Conservation (phyloP, 768 basidiomycete genomes). For the Tricholomella constricta region DNA sequence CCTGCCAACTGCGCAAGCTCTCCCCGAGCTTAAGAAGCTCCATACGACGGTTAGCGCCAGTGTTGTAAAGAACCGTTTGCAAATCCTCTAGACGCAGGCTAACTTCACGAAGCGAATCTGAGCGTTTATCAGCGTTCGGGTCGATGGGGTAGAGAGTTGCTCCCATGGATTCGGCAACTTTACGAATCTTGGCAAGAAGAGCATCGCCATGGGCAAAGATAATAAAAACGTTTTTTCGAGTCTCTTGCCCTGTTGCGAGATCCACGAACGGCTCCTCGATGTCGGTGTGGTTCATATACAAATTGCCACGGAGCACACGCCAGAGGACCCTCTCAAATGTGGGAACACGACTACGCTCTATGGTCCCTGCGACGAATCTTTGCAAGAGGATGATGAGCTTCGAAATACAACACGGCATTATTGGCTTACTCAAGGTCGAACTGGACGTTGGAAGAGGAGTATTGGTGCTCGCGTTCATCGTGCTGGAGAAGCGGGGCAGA, state of each 20-base stretch:
- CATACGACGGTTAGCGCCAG: slow-evolving; percentile 75
- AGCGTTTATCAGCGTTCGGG: slow-evolving; percentile 88
- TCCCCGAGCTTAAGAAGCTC: slow-evolving; percentile 88
- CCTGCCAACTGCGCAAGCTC: slow-evolving; percentile 85
- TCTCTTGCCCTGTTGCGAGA: slow-evolving; percentile 77
- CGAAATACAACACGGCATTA: neutral
- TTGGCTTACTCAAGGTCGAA: slow-evolving; percentile 85
- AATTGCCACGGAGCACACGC: slow-evolving; percentile 95
- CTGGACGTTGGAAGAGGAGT: slow-evolving; percentile 48
- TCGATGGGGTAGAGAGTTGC: slow-evolving; percentile 97
- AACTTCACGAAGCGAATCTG: slow-evolving; percentile 88
- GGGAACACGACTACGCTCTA: slow-evolving; percentile 87
- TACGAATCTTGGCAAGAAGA: slow-evolving; percentile 93
- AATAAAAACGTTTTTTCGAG: slow-evolving; percentile 98
- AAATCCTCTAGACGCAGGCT: slow-evolving; percentile 88
- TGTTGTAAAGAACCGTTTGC: slow-evolving; percentile 87
- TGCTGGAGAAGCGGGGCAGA: slow-evolving; percentile 89
- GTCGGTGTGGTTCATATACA: slow-evolving; percentile 99
- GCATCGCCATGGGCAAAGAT: slow-evolving; percentile 97
- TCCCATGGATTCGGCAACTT: slow-evolving; percentile 98
- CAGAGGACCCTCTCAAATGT: slow-evolving; percentile 98
- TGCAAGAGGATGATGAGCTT: neutral
- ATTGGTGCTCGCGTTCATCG: slow-evolving; percentile 80
- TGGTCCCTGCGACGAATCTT: slow-evolving; percentile 95
- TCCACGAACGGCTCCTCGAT: slow-evolving; percentile 93